These are phyloP conservation scores for Flaveria floridana DNA, from an alignment of 140 eudicot species.

Conservation along the genomic window DNA sequence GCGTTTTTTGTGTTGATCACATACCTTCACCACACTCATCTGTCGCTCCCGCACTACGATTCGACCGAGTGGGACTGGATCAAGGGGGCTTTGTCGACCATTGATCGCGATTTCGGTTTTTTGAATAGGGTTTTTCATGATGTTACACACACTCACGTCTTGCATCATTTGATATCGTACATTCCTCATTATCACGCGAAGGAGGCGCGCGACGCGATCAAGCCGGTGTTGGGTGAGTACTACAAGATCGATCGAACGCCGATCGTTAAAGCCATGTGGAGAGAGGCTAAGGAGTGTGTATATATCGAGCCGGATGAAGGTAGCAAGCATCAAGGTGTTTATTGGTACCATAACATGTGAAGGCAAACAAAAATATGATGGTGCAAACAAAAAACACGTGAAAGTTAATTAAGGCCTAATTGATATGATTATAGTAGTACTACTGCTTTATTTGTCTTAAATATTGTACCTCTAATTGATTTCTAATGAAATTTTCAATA, in stretches of 20 bases:
- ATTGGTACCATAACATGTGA: slow-evolving; percentile 34
- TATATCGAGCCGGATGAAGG: slow-evolving; percentile 34
- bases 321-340: slow-evolving; percentile 32
- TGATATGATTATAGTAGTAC: background rate
- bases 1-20: slow-evolving; percentile 40
- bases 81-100: slow-evolving; percentile 42
- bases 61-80: slow-evolving; percentile 51
- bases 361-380: background rate
- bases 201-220: slow-evolving; percentile 41
- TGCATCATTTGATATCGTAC: slow-evolving; percentile 41
- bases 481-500: background rate
- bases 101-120: slow-evolving; percentile 45
- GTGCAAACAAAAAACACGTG: too few species aligned
- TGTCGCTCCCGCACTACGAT: slow-evolving; percentile 42
- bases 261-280: slow-evolving; percentile 36
- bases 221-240: slow-evolving; percentile 39
- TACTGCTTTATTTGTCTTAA: background rate
- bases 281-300: slow-evolving; percentile 41
- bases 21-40: slow-evolving; percentile 42
- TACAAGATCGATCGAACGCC: slow-evolving; percentile 41
- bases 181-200: slow-evolving; percentile 43
- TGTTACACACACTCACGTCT: slow-evolving; percentile 38
- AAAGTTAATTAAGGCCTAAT: background rate
- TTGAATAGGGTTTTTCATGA: slow-evolving; percentile 43
- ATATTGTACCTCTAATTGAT: background rate